Conservation (phyloP, 2,329 filamentous ascomycete genomes). For the Phaeosphaeria sp. region DNA sequence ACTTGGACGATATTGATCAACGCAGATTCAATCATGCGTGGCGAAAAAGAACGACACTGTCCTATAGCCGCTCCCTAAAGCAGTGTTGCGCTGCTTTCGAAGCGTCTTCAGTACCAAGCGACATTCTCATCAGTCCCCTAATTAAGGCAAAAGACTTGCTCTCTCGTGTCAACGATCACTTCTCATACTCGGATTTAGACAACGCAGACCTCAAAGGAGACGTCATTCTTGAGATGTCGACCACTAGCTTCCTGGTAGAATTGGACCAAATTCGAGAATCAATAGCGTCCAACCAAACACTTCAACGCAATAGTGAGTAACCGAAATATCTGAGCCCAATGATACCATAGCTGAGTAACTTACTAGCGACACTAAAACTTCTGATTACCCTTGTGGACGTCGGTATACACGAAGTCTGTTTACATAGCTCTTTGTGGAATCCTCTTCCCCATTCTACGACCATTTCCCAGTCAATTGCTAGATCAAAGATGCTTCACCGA, state of each 20-base stretch:
- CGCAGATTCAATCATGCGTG: slow-evolving; percentile 28
- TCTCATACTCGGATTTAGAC: slow-evolving; percentile 31
- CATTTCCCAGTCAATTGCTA: background rate
- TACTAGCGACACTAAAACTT: background rate
- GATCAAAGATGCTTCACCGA: slow-evolving; percentile 16
- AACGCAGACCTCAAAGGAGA: slow-evolving; percentile 26
- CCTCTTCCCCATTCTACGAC: background rate
- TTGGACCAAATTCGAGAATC: slow-evolving; percentile 13
- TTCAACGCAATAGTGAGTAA: slow-evolving; percentile 5
- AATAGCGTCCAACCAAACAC: background rate
- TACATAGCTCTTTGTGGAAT: slow-evolving; percentile 25
- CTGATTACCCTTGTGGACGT: slow-evolving; percentile 13
- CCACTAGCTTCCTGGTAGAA: slow-evolving; percentile 21
- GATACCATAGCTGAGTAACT: background rate
- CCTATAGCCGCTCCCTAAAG: slow-evolving; percentile 22
- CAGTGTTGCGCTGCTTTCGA: slow-evolving; percentile 19
- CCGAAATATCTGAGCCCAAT: too few relatives aligned
- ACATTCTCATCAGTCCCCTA: slow-evolving; percentile 25
- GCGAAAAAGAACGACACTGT: slow-evolving; percentile 23
- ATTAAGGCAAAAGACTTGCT: slow-evolving; percentile 22
- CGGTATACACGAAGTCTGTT: slow-evolving; percentile 25
- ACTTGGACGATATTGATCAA: background rate
- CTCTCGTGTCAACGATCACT: slow-evolving; percentile 25
- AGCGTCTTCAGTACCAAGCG: slow-evolving; percentile 14
- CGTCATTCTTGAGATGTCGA: slow-evolving; percentile 21